Evolutionary conservation across 169 alveolate species (phyloP), one percentile per base, ranked within the genome.

Genomic region (Eimeria sp.): DNA sequence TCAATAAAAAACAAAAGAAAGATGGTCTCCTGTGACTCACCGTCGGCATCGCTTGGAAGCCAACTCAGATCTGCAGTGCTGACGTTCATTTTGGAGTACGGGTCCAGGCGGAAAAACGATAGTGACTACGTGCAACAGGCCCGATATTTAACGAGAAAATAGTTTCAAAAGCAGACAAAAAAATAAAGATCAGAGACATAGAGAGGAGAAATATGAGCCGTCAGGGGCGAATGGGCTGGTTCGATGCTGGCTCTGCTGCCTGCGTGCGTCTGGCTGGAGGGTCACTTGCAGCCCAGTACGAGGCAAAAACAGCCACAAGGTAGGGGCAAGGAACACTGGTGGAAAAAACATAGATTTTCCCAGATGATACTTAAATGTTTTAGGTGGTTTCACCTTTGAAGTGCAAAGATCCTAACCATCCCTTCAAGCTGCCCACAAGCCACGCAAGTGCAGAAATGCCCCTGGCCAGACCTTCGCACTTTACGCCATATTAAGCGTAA

Each of bases 41-140:
- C 96, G 67, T 92, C 96, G 13, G 96, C 93, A 57, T 92, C 96
- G 88, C 86, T 78, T n/a, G 96, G 96, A 25, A 92, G 93, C 96
- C 96, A 92, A n/a, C 89, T 82, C 34, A 92, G 96, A 78, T 92
- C 96, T 20, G 93, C 89, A 70, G 86, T 45, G 96, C 89, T 73
- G 51, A 73, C 57, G 75, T 84, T 84, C 92, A 84, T 84, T 16
- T 65, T 84, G 65, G 18, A 30, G 80, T 30, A 49, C n/a, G 0
- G 80, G 80, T 13, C 80, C 80, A 76, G 25, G 87, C 27, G 87
- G 43, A 14, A 47, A 47, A 45, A 45, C 58, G 87, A 76, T 76
- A 63, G 63, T 22, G 63, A 34, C 61, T 22, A 20, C 22, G 87
- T 9, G 22, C 63, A 22, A 20, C 80, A 34, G 80, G 51, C 80